These are phyloP conservation scores for Paraphoma sp. DNA, from an alignment of 2,329 filamentous ascomycete genomes.

Conservation along the genomic window DNA sequence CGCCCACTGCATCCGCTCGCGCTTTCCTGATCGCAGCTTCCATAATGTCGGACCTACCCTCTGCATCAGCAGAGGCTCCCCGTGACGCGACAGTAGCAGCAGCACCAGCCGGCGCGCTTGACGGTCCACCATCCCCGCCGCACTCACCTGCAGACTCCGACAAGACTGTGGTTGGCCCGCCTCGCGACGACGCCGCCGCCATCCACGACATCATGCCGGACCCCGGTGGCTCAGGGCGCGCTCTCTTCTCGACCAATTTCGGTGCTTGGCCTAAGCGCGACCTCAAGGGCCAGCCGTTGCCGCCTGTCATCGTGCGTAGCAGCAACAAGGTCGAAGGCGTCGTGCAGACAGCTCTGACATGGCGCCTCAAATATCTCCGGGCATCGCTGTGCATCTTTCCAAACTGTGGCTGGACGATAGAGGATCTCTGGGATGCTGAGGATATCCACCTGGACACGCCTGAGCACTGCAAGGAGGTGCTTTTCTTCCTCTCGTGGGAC, in stretches of 20 bases:
- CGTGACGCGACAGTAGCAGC: neutral
- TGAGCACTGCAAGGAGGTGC: slow-evolving; percentile 33
- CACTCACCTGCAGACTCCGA: slow-evolving; percentile 11
- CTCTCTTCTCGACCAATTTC: slow-evolving; percentile 41
- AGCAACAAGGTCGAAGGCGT: slow-evolving; percentile 25
- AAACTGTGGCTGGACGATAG: slow-evolving; percentile 26
- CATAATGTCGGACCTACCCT: too few relatives aligned
- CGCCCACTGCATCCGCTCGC: neutral
- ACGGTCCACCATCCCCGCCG: slow-evolving; percentile 1
- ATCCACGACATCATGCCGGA: neutral
- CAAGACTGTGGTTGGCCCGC: slow-evolving; percentile 8
- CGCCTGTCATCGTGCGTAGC: slow-evolving; percentile 34
- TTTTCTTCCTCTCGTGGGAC: slow-evolving; percentile 33
- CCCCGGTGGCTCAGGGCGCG: slow-evolving; percentile 6
- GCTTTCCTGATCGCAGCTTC: slow-evolving; percentile 2
- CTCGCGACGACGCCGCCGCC: slow-evolving; percentile 1
- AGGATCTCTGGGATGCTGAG: slow-evolving; percentile 43
- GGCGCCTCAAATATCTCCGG: slow-evolving; percentile 29
- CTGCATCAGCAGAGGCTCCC: too few relatives aligned
- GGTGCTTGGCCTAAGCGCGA: slow-evolving; percentile 24
- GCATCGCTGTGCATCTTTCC: slow-evolving; percentile 39
- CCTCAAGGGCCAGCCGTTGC: slow-evolving; percentile 13
- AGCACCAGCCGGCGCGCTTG: slow-evolving; percentile 1
- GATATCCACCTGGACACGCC: slow-evolving; percentile 42
- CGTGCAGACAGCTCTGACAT: slow-evolving; percentile 24